Evolutionary conservation across 192 early-diverging fungal genomes (phyloP), one percentile per base, ranked within the genome.

Genomic region (Backusella australiensis): DNA sequence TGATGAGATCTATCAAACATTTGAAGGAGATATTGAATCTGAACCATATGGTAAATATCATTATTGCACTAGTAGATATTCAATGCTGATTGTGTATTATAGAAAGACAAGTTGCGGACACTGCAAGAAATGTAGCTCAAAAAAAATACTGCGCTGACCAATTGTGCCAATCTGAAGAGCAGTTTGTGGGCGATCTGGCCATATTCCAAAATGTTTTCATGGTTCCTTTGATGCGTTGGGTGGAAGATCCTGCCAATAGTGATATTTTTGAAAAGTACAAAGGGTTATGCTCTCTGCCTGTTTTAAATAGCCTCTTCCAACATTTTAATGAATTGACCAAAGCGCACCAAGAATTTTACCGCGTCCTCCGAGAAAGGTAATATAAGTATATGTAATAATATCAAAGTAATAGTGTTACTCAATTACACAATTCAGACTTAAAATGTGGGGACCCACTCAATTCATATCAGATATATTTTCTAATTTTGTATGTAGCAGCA

Each of bases 381-480:
- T 38, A 67, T 0, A 17, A 44, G 44, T 44, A 32, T 17, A 49
- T 34, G 23, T 34, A 49, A 34, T 19, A 72, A 15, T 6, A 34
- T 15, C n/a, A 44, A 11, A 42, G 23, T 32, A n/a, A 34, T 14
- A 34, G 12, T 6, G 5, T 34, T 36, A 56, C 23, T 59, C 7
- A 34, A 35, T 34, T n/a, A 52, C 7, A 23, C 1, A 59, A 73
- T 56, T 32, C 36, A 74, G 72, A 39, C 36, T 74, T 23, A 32
- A 74, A 15, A 74, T 74, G 32, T 74, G 72, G 72, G 72, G 72
- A 26, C 72, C 72, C 14, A 74, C 72, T 38, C 72, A 74, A 19
- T 63, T 74, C 36, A 26, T 74, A 29, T 59, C 72, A 7, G 72
- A 74, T 63, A 65, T 74, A 36, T 74, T 74, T 74, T 34, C 36